Conservation (phyloP, 768 basidiomycete genomes). For the Coprinellus aureogranulatus region DNA sequence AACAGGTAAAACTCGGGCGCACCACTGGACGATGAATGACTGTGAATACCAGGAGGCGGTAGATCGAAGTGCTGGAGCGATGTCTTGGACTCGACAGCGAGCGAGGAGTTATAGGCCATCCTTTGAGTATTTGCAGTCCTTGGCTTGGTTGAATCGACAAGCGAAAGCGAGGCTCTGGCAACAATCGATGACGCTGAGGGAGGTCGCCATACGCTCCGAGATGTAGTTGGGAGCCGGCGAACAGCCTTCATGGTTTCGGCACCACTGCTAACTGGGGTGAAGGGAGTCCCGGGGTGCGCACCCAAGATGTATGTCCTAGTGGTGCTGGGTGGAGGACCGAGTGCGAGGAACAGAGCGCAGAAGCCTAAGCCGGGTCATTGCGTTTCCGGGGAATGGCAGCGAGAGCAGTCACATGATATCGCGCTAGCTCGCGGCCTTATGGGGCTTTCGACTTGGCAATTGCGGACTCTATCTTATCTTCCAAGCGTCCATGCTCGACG, state of each 20-base stretch:
- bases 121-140: neutral
- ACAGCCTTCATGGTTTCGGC: constrained; percentile 28
- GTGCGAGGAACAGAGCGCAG: too few species aligned
- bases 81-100: neutral
- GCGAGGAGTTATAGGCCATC: neutral
- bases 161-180: constrained; percentile 2
- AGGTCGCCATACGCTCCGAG: neutral
- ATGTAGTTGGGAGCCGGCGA: constrained; percentile 24
- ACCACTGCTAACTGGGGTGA: neutral
- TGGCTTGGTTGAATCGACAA: neutral
- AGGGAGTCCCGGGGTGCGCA: neutral
- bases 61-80: neutral
- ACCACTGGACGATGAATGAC: too few species aligned
- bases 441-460: too few species aligned
- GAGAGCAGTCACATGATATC: too few species aligned
- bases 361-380: too few species aligned
- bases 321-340: too few species aligned
- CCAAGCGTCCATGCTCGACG: constrained; percentile 26
- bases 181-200: neutral
- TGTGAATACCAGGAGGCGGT: neutral
- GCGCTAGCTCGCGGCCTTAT: too few species aligned
- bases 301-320: too few species aligned
- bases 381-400: too few species aligned
- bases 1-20: too few species aligned
- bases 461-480: neutral